Conservation (phyloP, 176 grass and related monocot genomes). For the Oryza officinalis region DNA sequence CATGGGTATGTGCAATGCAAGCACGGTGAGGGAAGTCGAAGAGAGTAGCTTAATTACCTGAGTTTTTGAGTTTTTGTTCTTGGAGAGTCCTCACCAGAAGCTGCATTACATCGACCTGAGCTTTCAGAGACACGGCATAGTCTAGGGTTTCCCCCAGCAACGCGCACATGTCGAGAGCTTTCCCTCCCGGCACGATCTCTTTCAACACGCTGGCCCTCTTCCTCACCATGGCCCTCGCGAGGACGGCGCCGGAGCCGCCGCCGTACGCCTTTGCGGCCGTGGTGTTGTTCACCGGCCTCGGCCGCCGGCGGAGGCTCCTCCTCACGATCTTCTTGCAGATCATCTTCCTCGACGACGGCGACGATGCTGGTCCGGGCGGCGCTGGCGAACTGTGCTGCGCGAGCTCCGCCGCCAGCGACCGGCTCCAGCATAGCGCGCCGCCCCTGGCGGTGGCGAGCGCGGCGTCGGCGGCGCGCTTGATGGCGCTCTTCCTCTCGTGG, state of each 20-base stretch:
- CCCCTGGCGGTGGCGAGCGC: conserved; percentile 54
- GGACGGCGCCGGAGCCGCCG: neutral
- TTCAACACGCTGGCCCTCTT: conserved; percentile 50
- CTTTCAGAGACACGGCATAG: conserved; percentile 63
- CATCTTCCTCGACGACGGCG: neutral
- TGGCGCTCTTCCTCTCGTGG: conserved; percentile 46
- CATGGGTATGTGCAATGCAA: neutral
- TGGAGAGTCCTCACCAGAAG: conserved; percentile 54
- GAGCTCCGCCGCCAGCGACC: conserved; percentile 46
- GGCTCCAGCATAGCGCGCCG: conserved; percentile 45
- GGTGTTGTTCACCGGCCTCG: conserved; percentile 18
- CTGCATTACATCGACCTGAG: conserved; percentile 79
- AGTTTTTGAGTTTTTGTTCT: conserved; percentile 31
- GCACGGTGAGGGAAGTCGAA: neutral
- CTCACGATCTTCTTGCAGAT: conserved; percentile 32
- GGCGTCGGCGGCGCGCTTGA: conserved; percentile 59
- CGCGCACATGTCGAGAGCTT: conserved; percentile 55
- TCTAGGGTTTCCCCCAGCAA: conserved; percentile 77
- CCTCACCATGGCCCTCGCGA: conserved; percentile 53
- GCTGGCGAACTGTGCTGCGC: neutral
- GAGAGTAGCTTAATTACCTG: neutral
- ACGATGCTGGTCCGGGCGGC: neutral
- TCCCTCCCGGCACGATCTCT: conserved; percentile 62
- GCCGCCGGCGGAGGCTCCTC: conserved; percentile 36
- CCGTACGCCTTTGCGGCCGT: neutral